Evolutionary conservation across 305 asterid genomes (phyloP).

Genomic region (Fraxinus paxiana): DNA sequence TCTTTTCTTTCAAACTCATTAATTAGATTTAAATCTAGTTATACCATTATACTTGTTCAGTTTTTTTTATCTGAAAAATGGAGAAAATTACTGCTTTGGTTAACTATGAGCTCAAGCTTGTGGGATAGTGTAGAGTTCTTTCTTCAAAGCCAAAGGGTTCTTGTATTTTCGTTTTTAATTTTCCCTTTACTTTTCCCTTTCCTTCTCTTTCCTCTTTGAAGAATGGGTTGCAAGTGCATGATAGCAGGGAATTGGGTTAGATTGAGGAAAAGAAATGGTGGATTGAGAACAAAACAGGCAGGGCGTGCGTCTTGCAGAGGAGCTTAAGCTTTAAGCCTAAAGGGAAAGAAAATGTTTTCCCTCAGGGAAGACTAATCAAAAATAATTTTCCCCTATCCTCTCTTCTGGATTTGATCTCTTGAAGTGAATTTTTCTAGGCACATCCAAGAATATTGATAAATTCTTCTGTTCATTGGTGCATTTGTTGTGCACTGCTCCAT

Average conservation of each 20-base stretch:
- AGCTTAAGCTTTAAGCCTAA: constrained; percentile 39
- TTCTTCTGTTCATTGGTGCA: constrained; percentile 19
- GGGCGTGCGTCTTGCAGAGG: constrained; percentile 98
- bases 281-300: constrained; percentile 94
- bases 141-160: constrained; percentile 11
- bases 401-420: constrained; percentile 10
- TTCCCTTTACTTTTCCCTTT: constrained; percentile 12
- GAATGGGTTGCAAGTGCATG: constrained; percentile 60
- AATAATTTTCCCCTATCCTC: constrained; percentile 7
- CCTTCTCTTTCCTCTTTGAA: constrained; percentile 24
- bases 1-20: no score
- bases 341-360: constrained; percentile 4
- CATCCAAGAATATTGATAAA: constrained; percentile 13
- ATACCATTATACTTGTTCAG: no score
- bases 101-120: constrained; percentile 50
- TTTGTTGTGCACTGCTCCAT: constrained; percentile 14
- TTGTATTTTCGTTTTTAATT: constrained; percentile 6
- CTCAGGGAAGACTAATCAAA: constrained; percentile 16
- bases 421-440: neutral
- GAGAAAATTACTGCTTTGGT: constrained; percentile 42
- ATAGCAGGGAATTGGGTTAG: constrained; percentile 73
- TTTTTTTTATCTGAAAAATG: constrained; percentile 24
- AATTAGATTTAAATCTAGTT: no score
- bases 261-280: constrained; percentile 84
- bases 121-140: constrained; percentile 54